A percentile compares a stretch with the other conserved stretches of the same genome.
These are phyloP conservation scores for Phytopythium montanum DNA, from an alignment of 352 stramenopile genomes.

Conservation along the genomic window DNA sequence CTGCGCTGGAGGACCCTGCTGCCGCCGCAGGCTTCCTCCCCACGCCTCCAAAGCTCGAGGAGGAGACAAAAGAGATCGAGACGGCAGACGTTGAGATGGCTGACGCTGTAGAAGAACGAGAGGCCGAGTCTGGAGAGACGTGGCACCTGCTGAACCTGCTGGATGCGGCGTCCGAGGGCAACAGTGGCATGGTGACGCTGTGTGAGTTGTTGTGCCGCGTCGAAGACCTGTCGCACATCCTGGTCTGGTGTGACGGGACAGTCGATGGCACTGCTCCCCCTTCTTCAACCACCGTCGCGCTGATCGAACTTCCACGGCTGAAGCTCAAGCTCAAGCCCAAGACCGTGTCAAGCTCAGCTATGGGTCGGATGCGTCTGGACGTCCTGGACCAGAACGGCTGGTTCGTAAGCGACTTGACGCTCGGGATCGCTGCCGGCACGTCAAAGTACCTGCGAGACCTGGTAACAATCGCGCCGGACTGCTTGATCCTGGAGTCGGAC, in stretches of 20 bases:
- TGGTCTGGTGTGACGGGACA: constrained; percentile 90
- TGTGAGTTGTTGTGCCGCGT: constrained; percentile 91
- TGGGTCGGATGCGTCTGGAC: constrained; percentile 47
- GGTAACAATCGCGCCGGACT: constrained; percentile 50
- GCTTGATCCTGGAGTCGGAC: constrained; percentile 72
- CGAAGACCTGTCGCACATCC: constrained; percentile 96
- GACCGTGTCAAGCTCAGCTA: constrained; percentile 18
- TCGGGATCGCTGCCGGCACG: constrained; percentile 22
- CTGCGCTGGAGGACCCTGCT: constrained; percentile 1
- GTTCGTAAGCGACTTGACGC: constrained; percentile 73
- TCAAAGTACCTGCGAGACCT: constrained; percentile 54
- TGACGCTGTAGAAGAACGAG: constrained; percentile 42
- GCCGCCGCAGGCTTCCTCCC: not conserved
- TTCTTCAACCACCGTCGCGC: constrained; percentile 75
- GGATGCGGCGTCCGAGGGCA: constrained; percentile 51
- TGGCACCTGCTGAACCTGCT: constrained; percentile 95
- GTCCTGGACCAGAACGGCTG: constrained; percentile 82
- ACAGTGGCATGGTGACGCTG: constrained; percentile 50
- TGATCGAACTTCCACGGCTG: constrained; percentile 96
- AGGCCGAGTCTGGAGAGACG: constrained; percentile 30
- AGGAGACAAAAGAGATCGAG: constrained; percentile 52
- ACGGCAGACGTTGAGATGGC: constrained; percentile 52
- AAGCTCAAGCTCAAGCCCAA: constrained; percentile 93
- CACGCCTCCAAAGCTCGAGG: constrained; percentile 10
- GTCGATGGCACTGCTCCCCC: constrained; percentile 3